Evolutionary conservation across 2,329 filamentous ascomycete genomes (phyloP), one percentile per base, ranked within the genome.

Genomic region (Zymoseptoria brevis): DNA sequence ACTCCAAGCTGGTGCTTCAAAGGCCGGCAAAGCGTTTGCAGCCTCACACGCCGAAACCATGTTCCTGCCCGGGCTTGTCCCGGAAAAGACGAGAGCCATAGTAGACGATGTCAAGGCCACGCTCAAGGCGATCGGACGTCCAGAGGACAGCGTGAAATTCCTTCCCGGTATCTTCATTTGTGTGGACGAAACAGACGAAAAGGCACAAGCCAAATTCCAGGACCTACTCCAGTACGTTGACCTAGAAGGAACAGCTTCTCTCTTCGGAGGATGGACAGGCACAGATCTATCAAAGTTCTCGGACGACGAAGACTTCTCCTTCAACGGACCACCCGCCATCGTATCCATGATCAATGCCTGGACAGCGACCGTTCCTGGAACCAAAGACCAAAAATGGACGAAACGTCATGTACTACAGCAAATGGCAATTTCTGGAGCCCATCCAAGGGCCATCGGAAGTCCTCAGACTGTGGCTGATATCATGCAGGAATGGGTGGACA

Each of bases 1-100:
- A 0, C 81, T 83, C 66, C 77, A 80, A 62, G 78, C 78, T 4
- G 78, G 78, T 1, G 75, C 77, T 0, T 77, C 74, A 3, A 73
- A 75, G 26, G 75, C 77, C 1, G 78, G 78, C 1, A 78, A 77
- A 53, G 70, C 70, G 0, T 80, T 80, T 41, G 77, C 76, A 6
- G 75, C 75, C 4, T 73, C 72, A 45, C 73, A 78, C 62, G 74
- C 73, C 3, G 76, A 79, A 64, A 71, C 76, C 0, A 79, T 80
- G 49, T 80, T 80, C 60, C 60, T 80, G 0, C 73, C 76, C 9
- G 78, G 77, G 0, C 74, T 79, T 60, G 72, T 74, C 13, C 73
- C 76, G 0, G 75, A 75, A 58, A 70, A 75, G n/a, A 73, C 77
- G 4, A 66, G 71, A 19, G 68, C 71, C 1, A 75, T 75, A 1